These are phyloP conservation scores for Dioszegia crocea DNA, from an alignment of 768 basidiomycete genomes.

Conservation along the genomic window DNA sequence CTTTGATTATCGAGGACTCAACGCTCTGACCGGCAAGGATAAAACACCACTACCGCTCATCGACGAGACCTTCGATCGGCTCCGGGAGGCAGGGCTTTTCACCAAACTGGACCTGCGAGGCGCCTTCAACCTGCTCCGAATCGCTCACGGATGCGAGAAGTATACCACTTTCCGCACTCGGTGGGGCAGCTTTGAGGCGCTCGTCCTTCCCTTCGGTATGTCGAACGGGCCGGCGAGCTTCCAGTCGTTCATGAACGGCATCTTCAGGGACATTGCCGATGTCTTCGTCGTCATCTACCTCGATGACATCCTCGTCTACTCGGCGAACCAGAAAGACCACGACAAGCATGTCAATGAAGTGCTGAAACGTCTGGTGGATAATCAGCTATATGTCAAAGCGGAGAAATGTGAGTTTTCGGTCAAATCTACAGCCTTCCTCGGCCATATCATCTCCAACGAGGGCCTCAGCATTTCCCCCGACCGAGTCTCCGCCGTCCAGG, in stretches of 20 bases:
- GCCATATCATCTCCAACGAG: neutral
- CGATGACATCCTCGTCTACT: constrained; percentile 12
- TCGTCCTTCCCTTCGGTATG: constrained; percentile 35
- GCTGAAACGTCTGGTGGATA: constrained; percentile 6
- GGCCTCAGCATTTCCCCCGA: constrained; percentile 47
- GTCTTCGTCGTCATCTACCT: constrained; percentile 20
- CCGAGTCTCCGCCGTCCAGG: constrained; percentile 51
- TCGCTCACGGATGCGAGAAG: neutral
- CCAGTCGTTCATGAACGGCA: constrained; percentile 25
- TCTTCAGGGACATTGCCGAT: constrained; percentile 31
- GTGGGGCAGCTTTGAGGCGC: constrained; percentile 17
- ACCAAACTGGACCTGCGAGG: constrained; percentile 40
- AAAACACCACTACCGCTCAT: constrained; percentile 27
- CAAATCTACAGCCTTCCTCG: neutral
- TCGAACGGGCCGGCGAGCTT: constrained; percentile 26
- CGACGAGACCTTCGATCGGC: constrained; percentile 15
- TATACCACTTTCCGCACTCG: constrained; percentile 1
- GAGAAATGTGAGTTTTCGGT: constrained; percentile 10
- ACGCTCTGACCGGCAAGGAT: constrained; percentile 16
- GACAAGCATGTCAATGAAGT: constrained; percentile 12
- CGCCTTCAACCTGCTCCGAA: constrained; percentile 32
- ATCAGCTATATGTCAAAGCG: constrained; percentile 5
- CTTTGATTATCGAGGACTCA: constrained; percentile 10
- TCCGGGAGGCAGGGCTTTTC: constrained; percentile 15
- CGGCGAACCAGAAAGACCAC: constrained; percentile 23